phyloP scores from a whole-genome alignment of 2,329 filamentous ascomycete species.

The Elsinoe arachidis region DNA sequence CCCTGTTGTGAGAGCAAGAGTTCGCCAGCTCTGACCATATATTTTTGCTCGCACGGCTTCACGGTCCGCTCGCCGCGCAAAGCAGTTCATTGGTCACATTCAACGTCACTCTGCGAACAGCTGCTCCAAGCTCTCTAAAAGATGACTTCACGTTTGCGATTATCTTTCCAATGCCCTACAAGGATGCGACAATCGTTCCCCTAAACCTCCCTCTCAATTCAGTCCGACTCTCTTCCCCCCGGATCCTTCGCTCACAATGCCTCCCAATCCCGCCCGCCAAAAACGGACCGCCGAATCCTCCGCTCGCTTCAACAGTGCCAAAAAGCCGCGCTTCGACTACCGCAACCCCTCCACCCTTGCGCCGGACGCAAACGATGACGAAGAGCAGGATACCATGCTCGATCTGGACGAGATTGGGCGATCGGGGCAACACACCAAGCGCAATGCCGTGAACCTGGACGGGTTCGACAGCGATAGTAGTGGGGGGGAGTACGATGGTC shows the following conservation, averaged over 20 bases:
- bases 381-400: slow-evolving; percentile 63
- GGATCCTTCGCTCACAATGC: not conserved
- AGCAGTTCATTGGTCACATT: not conserved
- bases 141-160: not conserved
- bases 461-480: slow-evolving; percentile 92
- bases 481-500: slow-evolving; percentile 73
- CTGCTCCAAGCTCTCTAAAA: not conserved
- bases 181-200: not conserved
- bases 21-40: not conserved
- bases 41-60: not conserved
- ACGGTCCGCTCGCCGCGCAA: not conserved
- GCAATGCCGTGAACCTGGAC: slow-evolving; percentile 90
- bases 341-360: slow-evolving; percentile 90
- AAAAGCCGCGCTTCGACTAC: slow-evolving; percentile 86
- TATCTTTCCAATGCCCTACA: too few species aligned
- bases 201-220: not conserved
- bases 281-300: slow-evolving; percentile 79
- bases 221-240: not conserved
- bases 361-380: slow-evolving; percentile 59
- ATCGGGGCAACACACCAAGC: slow-evolving; percentile 64
- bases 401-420: slow-evolving; percentile 88
- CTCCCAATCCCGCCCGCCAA: slow-evolving; percentile 52
- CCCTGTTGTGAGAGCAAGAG: not conserved
- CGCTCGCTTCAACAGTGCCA: slow-evolving; percentile 58
- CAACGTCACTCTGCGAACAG: not conserved